phyloP scores from a whole-genome alignment of 352 stramenopile species.

The Globisporangium lucens region DNA sequence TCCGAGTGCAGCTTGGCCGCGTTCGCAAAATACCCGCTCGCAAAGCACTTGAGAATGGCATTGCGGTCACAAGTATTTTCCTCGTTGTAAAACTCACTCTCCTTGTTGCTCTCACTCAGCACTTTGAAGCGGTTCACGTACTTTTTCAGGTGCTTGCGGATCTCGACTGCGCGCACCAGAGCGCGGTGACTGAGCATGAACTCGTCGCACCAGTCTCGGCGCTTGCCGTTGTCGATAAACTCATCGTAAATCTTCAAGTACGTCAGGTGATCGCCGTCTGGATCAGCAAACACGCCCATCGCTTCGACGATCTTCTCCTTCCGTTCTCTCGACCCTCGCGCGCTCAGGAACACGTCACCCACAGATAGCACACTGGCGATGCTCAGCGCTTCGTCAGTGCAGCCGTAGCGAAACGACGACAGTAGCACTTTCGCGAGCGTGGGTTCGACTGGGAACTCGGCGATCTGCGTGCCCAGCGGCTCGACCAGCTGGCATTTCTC shows the following conservation, averaged over 20 bases:
- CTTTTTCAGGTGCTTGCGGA: conserved; percentile 62
- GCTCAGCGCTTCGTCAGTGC: conserved; percentile 92
- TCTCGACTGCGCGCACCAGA: conserved; percentile 58
- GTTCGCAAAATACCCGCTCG: conserved; percentile 93
- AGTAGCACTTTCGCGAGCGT: conserved; percentile 71
- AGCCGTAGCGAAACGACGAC: conserved; percentile 66
- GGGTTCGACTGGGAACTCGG: conserved; percentile 96
- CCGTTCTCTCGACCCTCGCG: conserved; percentile 61
- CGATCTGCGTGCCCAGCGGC: conserved; percentile 92
- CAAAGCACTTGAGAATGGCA: conserved; percentile 59
- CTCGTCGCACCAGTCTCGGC: conserved; percentile 72
- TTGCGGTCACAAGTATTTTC: conserved; percentile 9
- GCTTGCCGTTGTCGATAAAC: conserved; percentile 64
- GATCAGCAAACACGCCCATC: conserved; percentile 65
- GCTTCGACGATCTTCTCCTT: conserved; percentile 61
- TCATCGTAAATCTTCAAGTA: conserved; percentile 69
- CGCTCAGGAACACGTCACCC: conserved; percentile 71
- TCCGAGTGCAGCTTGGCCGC: conserved; percentile 94
- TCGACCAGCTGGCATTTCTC: conserved; percentile 57
- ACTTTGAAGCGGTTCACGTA: conserved; percentile 59
- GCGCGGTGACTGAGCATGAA: conserved; percentile 58
- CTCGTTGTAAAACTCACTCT: neutral
- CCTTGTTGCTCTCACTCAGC: conserved; percentile 11
- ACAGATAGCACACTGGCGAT: conserved; percentile 96
- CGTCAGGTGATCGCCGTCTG: conserved; percentile 68